Percentiles rank a stretch among this genome's conserved stretches.
Evolutionary conservation across 208 protist species (phyloP).

Genomic region (Acanthamoeba lenticulata): DNA sequence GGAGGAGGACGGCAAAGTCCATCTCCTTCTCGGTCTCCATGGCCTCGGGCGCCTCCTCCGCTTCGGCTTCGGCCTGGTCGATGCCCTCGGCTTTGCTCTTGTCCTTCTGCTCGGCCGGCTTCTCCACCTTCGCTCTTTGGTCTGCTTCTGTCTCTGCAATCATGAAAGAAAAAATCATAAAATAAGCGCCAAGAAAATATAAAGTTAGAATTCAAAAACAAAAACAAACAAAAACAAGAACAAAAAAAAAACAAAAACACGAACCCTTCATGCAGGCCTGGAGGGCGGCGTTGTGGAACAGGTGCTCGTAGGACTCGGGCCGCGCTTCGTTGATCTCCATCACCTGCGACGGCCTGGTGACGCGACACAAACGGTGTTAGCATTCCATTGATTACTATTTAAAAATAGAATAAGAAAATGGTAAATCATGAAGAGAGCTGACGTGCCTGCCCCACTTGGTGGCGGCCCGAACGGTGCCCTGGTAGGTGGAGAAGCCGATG

Average conservation of each 20-base stretch:
- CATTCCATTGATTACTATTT: no score
- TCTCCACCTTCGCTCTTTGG: no score
- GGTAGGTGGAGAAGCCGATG: slow-evolving; percentile 62
- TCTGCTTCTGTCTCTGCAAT: neutral
- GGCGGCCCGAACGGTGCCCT: slow-evolving; percentile 65
- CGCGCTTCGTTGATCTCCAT: slow-evolving; percentile 52
- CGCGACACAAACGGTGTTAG: neutral
- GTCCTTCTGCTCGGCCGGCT: slow-evolving; percentile 18
- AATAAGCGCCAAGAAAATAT: no score
- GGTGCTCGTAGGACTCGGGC: neutral
- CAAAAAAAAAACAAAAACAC: neutral
- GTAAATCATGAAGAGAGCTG: neutral
- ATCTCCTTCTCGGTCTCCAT: neutral
- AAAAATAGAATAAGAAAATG: no score
- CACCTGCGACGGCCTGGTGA: neutral
- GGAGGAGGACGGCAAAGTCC: neutral
- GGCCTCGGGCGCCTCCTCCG: neutral
- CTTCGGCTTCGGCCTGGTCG: neutral
- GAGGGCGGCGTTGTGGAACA: slow-evolving; percentile 25
- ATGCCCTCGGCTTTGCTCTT: neutral
- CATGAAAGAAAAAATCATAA: neutral
- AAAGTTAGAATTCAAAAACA: neutral
- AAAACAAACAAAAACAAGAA: neutral
- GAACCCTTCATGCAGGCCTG: neutral
- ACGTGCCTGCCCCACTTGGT: slow-evolving; percentile 30